Evolutionary conservation across 768 basidiomycete species (phyloP), one percentile per base, ranked within the genome.

Genomic region (Podaxis sp.): DNA sequence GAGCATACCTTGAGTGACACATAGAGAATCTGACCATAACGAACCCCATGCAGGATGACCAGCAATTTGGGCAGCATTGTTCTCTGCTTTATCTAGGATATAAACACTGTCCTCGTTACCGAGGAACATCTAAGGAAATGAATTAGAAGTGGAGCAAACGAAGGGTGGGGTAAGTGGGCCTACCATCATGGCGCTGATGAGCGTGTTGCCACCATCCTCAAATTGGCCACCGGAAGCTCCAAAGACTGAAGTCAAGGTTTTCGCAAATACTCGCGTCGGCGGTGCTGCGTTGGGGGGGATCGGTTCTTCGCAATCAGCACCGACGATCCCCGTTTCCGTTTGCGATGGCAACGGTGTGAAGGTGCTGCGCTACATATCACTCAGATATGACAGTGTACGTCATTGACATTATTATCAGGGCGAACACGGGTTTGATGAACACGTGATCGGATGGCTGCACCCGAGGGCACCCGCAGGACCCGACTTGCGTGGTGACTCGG

Each of bases 31-130:
- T 22, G 56, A 82, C 86, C 89, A 4, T 88, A 80, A 3, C 85
- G 41, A 43, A 43, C 41, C 88, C 87, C 87, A 89, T 4, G 86
- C 84, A 0, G 89, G 86, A 73, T 91, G 90, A 0, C 84, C 86
- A 33, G 82, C 81, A 53, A 91, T 80, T 57, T 79, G 73, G 0
- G 81, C 71, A 0, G 86, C 82, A 73, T 93, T 93, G 65, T 84
- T 82, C 70, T 93, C 89, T 7, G 83, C 84, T 76, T 94, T 94
- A 79, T 94, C 92, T 25, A 93, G 71, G 65, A 93, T 80, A 64
- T 79, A 84, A 0, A 83, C 76, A 58, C 74, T 80, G 61, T 80
- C 75, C 19, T 69, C 64, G 4, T 73, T 78, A 19, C 81, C 82
- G 24, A 84, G 69, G 66, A 84, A 84, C 61, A 82, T 67, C 82